Base-by-base conservation (phyloP, 2,329 filamentous ascomycete genomes). In the Colletotrichum sp. region DNA sequence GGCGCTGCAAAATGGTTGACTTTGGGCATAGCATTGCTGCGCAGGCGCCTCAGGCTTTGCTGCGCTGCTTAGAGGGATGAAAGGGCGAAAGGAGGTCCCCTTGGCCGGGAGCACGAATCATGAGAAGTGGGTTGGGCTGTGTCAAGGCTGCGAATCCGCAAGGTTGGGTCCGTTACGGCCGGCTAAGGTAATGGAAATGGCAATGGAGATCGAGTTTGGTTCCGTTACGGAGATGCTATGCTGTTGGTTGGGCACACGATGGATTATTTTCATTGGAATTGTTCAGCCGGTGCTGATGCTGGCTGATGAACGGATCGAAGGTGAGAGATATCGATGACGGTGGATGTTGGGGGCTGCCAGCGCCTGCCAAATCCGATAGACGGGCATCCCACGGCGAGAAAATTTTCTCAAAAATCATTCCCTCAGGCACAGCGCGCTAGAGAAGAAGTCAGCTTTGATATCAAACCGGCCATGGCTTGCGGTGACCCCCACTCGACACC, bases 401-500 rank as follows among this genome's bases (percentile, higher is more conserved):
- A 70, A 61, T 55, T 74, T 76, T 74, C 57, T 69, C 58, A 26
- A 64, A 24, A 72, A 30, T 2, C 10, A 43, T 57, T 75, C 52
- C 72, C 74, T 75, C 66, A 76, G 74, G 74, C 74, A 75, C 64
- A 38, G 61, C 61, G 34, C 61, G 61, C 61, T 64, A 43, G 61
- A 64, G 61, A 64, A 34, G 34, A 55, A 34, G 69, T 71, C 58
- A 71, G 74, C 74, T 77, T 76, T 72, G 76, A 77, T 77, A 78
- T 78, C 75, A 71, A 75, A 30, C 71, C 60, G 70, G 70, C 28
- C 70, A 71, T 75, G 74, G 71, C 74, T 75, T 63, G 74, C n/a
- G 52, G 72, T 77, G 77, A 78, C 77, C 77, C 75, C 77, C 77
- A 78, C 77, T 55, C 52, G 55, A 63, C 43, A 64, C 67, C 67